Evolutionary conservation across 2,329 filamentous ascomycete species (phyloP).

Genomic region (Diaporthe citri): DNA sequence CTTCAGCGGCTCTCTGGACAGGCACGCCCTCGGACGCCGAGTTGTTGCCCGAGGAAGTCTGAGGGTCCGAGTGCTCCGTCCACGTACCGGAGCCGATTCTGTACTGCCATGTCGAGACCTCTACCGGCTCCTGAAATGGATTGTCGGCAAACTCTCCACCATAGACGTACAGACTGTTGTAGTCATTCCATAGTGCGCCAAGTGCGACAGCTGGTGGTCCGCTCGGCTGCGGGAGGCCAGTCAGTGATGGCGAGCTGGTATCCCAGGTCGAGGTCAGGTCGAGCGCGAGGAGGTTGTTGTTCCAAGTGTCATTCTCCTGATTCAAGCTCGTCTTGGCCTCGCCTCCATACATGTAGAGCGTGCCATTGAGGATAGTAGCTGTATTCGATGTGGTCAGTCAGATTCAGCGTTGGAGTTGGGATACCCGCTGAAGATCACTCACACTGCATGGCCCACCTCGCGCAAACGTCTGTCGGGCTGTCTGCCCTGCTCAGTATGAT

Average conservation of each 20-base stretch:
- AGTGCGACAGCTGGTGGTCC: constrained; percentile 79
- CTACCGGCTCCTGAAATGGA: constrained; percentile 66
- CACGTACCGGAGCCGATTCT: constrained; percentile 70
- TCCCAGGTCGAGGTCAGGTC: constrained; percentile 81
- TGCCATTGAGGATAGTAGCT: constrained; percentile 79
- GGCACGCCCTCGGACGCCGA: constrained; percentile 67
- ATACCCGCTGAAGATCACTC: constrained; percentile 40
- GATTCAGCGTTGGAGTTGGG: background rate
- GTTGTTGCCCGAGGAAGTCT: constrained; percentile 73
- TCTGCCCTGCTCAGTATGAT: constrained; percentile 55
- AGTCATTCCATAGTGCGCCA: constrained; percentile 82
- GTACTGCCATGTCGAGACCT: constrained; percentile 79
- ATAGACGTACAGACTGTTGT: constrained; percentile 78
- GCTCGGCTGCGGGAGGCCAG: constrained; percentile 60
- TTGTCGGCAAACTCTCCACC: constrained; percentile 80
- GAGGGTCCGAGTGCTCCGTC: constrained; percentile 72
- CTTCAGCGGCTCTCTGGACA: constrained; percentile 79
- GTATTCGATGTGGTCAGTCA: background rate
- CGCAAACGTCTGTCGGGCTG: constrained; percentile 70
- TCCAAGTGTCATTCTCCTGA: constrained; percentile 77
- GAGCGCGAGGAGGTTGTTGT: constrained; percentile 79
- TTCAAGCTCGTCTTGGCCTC: constrained; percentile 68
- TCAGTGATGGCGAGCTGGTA: constrained; percentile 71
- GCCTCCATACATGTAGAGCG: constrained; percentile 82
- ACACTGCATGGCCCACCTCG: constrained; percentile 76